Conservation (phyloP, 2,329 filamentous ascomycete species). For the Colletotrichum sansevieriae region DNA sequence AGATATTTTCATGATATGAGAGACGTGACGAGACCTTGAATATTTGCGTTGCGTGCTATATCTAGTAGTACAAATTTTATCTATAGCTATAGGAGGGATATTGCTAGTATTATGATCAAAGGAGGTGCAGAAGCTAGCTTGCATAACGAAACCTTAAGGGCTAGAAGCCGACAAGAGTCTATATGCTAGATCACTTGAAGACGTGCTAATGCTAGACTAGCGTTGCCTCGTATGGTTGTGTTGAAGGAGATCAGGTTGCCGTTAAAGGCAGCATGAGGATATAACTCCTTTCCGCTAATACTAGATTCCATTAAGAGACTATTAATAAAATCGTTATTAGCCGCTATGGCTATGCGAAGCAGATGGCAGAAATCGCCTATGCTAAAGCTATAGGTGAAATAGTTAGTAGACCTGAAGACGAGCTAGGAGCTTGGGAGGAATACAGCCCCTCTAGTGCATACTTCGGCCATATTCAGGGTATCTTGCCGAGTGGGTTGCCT, state of each 20-base stretch:
- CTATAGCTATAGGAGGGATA: neutral
- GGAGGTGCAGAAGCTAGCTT: neutral
- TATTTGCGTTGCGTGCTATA: neutral
- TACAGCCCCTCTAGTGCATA: neutral
- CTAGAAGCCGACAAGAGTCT: neutral
- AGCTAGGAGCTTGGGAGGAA: neutral
- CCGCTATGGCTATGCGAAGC: neutral
- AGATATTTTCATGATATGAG: neutral
- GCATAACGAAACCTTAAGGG: neutral
- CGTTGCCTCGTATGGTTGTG: neutral
- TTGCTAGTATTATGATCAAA: neutral
- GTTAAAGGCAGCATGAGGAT: neutral
- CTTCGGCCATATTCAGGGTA: neutral
- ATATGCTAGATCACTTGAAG: neutral
- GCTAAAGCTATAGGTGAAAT: neutral
- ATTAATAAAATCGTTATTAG: neutral
- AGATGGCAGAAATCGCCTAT: neutral
- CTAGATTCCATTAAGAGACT: neutral
- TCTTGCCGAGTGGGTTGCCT: neutral
- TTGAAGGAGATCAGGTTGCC: neutral
- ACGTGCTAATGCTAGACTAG: neutral
- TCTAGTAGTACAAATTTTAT: neutral
- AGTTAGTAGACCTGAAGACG: neutral
- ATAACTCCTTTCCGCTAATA: neutral
- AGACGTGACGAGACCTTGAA: neutral